These are phyloP conservation scores for Coemansia sp. DNA, from an alignment of 192 early-diverging fungal species.

Conservation along the genomic window DNA sequence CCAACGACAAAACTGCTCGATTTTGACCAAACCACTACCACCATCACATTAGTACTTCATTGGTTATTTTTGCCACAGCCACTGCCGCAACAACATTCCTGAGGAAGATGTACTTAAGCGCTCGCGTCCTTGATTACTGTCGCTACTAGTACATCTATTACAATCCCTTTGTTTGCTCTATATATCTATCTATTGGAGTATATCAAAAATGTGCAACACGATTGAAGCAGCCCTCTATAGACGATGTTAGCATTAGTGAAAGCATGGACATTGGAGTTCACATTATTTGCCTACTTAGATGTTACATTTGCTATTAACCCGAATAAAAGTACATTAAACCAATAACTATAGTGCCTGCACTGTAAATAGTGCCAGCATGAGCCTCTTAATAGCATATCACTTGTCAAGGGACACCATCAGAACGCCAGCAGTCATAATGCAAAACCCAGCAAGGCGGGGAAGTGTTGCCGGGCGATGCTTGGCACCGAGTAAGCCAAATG, in stretches of 20 bases:
- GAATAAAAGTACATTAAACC: neutral
- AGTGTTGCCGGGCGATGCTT: slow-evolving; percentile 33
- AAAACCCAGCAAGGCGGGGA: slow-evolving; percentile 22
- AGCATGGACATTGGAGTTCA: no score
- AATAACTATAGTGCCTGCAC: neutral
- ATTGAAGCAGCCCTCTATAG: no score
- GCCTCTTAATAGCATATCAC: neutral
- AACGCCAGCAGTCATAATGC: slow-evolving; percentile 27
- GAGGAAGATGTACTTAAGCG: no score
- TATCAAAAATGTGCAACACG: no score
- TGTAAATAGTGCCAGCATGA: neutral
- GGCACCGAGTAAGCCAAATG: slow-evolving; percentile 30
- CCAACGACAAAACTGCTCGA: neutral
- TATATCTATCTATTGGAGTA: no score
- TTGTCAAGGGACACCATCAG: slow-evolving; percentile 34
- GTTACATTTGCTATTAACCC: neutral
- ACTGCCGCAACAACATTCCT: no score
- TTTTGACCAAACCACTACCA: neutral
- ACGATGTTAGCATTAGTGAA: no score
- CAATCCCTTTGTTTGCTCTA: no score
- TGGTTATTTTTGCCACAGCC: neutral
- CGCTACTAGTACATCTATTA: neutral
- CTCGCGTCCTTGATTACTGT: neutral
- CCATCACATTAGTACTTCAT: neutral
- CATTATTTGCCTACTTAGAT: neutral